Conservation (phyloP, 495 filamentous ascomycete species). For the Haplographium delicatum region DNA sequence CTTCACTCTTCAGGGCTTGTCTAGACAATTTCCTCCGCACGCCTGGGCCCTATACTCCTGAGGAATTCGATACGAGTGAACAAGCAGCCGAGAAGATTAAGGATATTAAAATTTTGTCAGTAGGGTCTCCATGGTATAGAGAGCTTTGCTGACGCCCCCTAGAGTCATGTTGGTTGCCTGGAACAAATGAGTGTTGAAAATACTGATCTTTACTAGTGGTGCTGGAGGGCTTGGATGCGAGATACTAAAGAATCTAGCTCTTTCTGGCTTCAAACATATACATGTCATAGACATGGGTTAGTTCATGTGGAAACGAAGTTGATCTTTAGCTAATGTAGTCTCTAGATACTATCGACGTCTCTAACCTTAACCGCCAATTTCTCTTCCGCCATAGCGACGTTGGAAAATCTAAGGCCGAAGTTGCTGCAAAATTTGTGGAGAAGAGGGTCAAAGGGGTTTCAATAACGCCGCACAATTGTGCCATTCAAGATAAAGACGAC, state of each 20-base stretch:
- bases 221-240: slow-evolving; percentile 96
- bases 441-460: slow-evolving; percentile 80
- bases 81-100: slow-evolving; percentile 56
- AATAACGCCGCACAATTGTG: slow-evolving; percentile 88
- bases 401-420: slow-evolving; percentile 88
- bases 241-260: slow-evolving; percentile 91
- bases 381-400: slow-evolving; percentile 91
- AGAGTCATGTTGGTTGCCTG: slow-evolving; percentile 28
- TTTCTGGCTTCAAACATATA: slow-evolving; percentile 94
- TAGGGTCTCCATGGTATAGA: background rate
- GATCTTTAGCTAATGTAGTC: slow-evolving; percentile 20
- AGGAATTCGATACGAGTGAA: slow-evolving; percentile 58
- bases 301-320: slow-evolving; percentile 3
- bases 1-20: slow-evolving; percentile 57
- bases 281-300: slow-evolving; percentile 98
- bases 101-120: slow-evolving; percentile 67
- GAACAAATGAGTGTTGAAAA: background rate
- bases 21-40: slow-evolving; percentile 72
- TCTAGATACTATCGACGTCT: slow-evolving; percentile 92
- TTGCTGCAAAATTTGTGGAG: slow-evolving; percentile 88
- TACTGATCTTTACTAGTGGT: slow-evolving; percentile 50
- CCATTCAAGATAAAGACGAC: slow-evolving; percentile 95
- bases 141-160: slow-evolving; percentile 3
- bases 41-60: slow-evolving; percentile 72
- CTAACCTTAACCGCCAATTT: slow-evolving; percentile 97